Evolutionary conservation across 2,329 filamentous ascomycete genomes (phyloP).

Genomic region (Clarireedia sp.): DNA sequence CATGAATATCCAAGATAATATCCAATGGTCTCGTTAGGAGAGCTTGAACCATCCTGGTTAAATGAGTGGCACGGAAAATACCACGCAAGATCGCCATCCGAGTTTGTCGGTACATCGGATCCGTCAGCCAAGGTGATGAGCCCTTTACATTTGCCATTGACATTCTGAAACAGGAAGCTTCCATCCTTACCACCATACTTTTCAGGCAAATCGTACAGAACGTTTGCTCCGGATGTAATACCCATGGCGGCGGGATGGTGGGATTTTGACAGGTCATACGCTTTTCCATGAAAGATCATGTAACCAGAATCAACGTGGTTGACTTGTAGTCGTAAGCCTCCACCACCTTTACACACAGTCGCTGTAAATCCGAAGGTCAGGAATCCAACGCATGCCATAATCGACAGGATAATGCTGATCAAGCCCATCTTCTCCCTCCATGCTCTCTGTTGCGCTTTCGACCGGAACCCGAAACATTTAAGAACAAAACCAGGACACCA

Average conservation of each 20-base stretch:
- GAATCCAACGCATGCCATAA: constrained; percentile 87
- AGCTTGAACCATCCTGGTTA: constrained; percentile 84
- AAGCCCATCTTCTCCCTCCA: constrained; percentile 98
- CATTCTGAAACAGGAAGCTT: constrained; percentile 96
- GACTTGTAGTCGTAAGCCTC: constrained; percentile 62
- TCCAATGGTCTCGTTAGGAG: constrained; percentile 63
- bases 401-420: constrained; percentile 83
- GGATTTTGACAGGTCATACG: constrained; percentile 74
- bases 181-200: constrained; percentile 85
- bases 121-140: constrained; percentile 64
- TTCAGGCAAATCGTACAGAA: constrained; percentile 77
- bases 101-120: constrained; percentile 75
- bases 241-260: constrained; percentile 73
- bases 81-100: constrained; percentile 73
- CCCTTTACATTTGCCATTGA: constrained; percentile 93
- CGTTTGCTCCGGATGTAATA: constrained; percentile 65
- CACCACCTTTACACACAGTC: constrained; percentile 70
- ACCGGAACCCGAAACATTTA: constrained; percentile 74
- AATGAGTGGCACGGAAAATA: constrained; percentile 91
- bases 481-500: constrained; percentile 86
- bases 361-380: constrained; percentile 94
- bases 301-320: constrained; percentile 77
- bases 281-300: constrained; percentile 93
- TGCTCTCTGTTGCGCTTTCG: constrained; percentile 79
- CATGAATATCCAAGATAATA: constrained; percentile 83